Evolutionary conservation across 352 stramenopile species (phyloP), one percentile per base, ranked within the genome.

Genomic region (Globisporangium apiculatum): DNA sequence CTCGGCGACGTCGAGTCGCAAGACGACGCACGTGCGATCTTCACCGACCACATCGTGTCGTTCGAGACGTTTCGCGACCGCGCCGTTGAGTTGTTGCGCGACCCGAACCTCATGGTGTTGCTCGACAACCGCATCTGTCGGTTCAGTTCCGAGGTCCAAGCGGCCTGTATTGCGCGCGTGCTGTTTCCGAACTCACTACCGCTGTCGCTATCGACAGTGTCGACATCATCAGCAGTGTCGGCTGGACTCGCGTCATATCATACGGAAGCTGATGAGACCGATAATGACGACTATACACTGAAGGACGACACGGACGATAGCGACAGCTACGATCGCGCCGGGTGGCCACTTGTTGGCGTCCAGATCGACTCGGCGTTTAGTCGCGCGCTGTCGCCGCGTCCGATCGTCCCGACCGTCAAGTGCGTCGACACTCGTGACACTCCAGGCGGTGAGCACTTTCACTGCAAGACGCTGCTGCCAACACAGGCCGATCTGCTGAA

Each of bases 181-280:
- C 59, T 91, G 5, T 91, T 94, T 47, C 81, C 81, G 41, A 79
- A 76, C 51, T 84, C 76, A 0, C 68, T 72, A 7, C 71, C 78
- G 8, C 59, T 79, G 12, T 47, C 67, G 0, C 51, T 87, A 1
- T 45, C 60, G 36, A 67, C 50, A 42, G 45, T 12, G 45, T 49
- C 45, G 24, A 31, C 24, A 31, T 31, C 24, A 31, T 31, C 24
- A 31, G 24, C 24, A 31, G 24, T 31, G 24, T 31, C 24, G 24
- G 3, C 24, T 31, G 24, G 24, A 31, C 24, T 31, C 24, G 24
- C 17, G 40, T 47, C 48, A 15, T 59, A 15, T 14, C 58, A 55
- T 18, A 14, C 53, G 2, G 47, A 60, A 45, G 42, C 7, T 12
- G 11, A 7, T 0, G 40, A 43, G 7, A 12, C 7, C 40, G 40